Evolutionary conservation across 805 yeast genomes (phyloP).

Genomic region (Monosporozyma unispora): DNA sequence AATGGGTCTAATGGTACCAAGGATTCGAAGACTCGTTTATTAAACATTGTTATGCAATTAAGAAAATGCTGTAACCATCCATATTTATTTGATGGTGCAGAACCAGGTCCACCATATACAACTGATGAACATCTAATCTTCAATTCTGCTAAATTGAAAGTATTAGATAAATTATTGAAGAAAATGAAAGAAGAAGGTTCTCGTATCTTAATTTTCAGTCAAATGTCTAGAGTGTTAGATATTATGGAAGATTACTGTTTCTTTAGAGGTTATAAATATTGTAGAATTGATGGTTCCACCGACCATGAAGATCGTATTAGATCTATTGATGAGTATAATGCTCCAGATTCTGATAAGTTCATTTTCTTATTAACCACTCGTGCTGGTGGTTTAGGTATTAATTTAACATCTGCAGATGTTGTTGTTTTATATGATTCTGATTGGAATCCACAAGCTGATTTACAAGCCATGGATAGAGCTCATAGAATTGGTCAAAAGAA

Average conservation of each 20-base stretch:
- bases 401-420: slow-evolving; percentile 67
- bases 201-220: slow-evolving; percentile 70
- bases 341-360: slow-evolving; percentile 64
- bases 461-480: slow-evolving; percentile 86
- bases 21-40: slow-evolving; percentile 65
- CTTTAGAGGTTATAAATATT: slow-evolving; percentile 59
- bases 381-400: slow-evolving; percentile 87
- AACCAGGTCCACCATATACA: slow-evolving; percentile 82
- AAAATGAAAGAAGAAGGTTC: slow-evolving; percentile 62
- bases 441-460: slow-evolving; percentile 86
- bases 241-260: slow-evolving; percentile 71
- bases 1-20: slow-evolving; percentile 68
- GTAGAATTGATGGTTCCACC: slow-evolving; percentile 79
- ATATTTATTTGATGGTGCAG: slow-evolving; percentile 77
- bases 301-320: slow-evolving; percentile 68
- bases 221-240: slow-evolving; percentile 76
- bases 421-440: slow-evolving; percentile 72
- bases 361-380: slow-evolving; percentile 69
- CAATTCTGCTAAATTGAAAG: slow-evolving; percentile 64
- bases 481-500: slow-evolving; percentile 83
- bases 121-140: slow-evolving; percentile 75
- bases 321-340: slow-evolving; percentile 71
- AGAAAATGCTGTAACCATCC: slow-evolving; percentile 84
- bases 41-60: slow-evolving; percentile 77
- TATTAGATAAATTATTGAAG: slow-evolving; percentile 56